Evolutionary conservation across 768 basidiomycete genomes (phyloP), one percentile per base, ranked within the genome.

Genomic region (Lactarius sp.): DNA sequence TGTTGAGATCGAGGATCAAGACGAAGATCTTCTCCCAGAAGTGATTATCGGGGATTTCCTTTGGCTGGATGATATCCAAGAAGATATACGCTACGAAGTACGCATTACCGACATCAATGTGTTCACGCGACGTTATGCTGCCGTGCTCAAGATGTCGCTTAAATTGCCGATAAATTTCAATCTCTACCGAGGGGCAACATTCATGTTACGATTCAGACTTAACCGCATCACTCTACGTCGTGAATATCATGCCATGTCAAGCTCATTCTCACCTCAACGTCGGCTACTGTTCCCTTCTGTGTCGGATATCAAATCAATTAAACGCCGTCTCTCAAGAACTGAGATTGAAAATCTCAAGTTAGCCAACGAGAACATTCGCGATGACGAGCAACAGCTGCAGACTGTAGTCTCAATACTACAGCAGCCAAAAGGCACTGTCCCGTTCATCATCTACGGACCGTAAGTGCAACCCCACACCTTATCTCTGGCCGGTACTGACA

Each of bases 371-470:
- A 68, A 80, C 12, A 78, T 88, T 50, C 71, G 72, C 0, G 63
- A 66, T 0, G 87, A 88, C 69, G 60, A 69, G 0, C 74, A 78
- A 39, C 85, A 86, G 64, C 65, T 79, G 8, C 75, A 76, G 60
- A 81, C 83, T 4, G 0, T 86, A 0, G 68, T 72, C 3, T 76
- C 81, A 0, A 82, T 86, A 49, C 70, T 79, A 6, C 67, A 73
- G 37, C 77, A 75, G 34, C 70, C 75, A 18, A 73, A 76, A 0
- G 83, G 85, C 0, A 77, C 79, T 7, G 70, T 77, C 1, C 85
- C 85, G 0, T 86, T 87, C 67, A 72, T 84, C 22, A 73, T 87
- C 18, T 86, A 83, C 70, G 85, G 85, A 18, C 85, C 85, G 83
- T 85, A 70, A 71, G 84, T 74, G 1, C 2, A 36, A 31, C n/a